A percentile compares a stretch with the other conserved stretches of the same genome.
Conservation (phyloP, 306 rosid genomes). For the Luffa acutangula region DNA sequence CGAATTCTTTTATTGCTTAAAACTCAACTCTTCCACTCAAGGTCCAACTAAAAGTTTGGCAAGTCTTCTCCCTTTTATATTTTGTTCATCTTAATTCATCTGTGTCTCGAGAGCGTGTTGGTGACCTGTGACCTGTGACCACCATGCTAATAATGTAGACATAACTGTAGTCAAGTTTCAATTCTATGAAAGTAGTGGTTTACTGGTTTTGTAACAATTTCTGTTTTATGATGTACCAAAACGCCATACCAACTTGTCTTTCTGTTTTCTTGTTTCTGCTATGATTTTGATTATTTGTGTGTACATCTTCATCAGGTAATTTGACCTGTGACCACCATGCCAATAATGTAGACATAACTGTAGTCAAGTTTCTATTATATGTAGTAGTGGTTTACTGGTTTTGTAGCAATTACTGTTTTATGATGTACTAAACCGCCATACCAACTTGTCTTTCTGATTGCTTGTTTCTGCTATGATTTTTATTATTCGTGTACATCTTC, state of each 20-base stretch:
- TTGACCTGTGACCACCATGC: background rate
- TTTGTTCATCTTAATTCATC: background rate
- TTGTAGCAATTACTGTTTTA: background rate
- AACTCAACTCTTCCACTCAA: background rate
- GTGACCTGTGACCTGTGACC: background rate
- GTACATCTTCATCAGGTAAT: background rate
- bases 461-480: background rate
- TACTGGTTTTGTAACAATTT: background rate
- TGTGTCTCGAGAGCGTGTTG: background rate
- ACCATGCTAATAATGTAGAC: background rate
- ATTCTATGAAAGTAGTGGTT: background rate
- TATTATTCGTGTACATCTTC: background rate
- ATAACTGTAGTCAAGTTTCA: background rate
- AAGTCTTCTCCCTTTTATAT: background rate
- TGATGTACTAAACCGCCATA: background rate
- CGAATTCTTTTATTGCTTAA: background rate
- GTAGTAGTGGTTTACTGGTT: background rate
- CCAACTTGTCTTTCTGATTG: background rate
- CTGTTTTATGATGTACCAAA: background rate
- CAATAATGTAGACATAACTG: background rate
- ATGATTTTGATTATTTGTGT: background rate
- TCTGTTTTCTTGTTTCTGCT: background rate
- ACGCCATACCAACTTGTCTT: background rate
- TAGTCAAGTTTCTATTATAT: background rate
- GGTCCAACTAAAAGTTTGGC: background rate